phyloP scores from a whole-genome alignment of 768 basidiomycete genomes.

The Chalciporus piperatus region DNA sequence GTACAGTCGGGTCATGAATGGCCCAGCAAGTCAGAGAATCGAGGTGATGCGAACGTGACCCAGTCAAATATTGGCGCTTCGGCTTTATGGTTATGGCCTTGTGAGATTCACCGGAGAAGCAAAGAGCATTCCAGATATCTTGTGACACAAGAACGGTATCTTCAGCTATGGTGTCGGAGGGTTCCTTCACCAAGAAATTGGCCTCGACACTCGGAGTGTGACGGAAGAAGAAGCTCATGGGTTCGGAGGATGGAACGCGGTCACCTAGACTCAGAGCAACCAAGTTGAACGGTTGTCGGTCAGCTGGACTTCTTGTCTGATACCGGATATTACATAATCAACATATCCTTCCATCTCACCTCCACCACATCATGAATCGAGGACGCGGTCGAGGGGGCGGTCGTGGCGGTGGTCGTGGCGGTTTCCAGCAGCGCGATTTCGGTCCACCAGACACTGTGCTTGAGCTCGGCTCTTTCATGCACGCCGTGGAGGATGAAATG shows the following conservation, averaged over 20 bases:
- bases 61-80: conserved; percentile 8
- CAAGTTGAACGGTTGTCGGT: no score
- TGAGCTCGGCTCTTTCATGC: conserved; percentile 89
- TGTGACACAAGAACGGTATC: conserved; percentile 30
- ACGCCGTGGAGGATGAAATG: conserved; percentile 99
- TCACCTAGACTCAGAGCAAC: no score
- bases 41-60: background rate
- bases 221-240: conserved; percentile 40
- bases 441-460: conserved; percentile 81
- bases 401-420: conserved; percentile 67
- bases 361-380: conserved; percentile 44
- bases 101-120: conserved; percentile 10
- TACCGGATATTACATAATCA: conserved; percentile 24
- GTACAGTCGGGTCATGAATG: conserved; percentile 37
- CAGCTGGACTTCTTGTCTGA: no score
- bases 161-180: conserved; percentile 12
- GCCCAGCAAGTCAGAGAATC: conserved; percentile 36
- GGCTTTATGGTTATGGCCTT: conserved; percentile 25
- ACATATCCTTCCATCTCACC: background rate
- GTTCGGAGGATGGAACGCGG: background rate
- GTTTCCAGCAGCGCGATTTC: conserved; percentile 65
- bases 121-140: conserved; percentile 32
- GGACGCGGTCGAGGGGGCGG: conserved; percentile 53
- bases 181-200: conserved; percentile 26
- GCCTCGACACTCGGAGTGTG: conserved; percentile 20